phyloP scores from a whole-genome alignment of 2,329 filamentous ascomycete genomes.

The Mariannaea elegans region DNA sequence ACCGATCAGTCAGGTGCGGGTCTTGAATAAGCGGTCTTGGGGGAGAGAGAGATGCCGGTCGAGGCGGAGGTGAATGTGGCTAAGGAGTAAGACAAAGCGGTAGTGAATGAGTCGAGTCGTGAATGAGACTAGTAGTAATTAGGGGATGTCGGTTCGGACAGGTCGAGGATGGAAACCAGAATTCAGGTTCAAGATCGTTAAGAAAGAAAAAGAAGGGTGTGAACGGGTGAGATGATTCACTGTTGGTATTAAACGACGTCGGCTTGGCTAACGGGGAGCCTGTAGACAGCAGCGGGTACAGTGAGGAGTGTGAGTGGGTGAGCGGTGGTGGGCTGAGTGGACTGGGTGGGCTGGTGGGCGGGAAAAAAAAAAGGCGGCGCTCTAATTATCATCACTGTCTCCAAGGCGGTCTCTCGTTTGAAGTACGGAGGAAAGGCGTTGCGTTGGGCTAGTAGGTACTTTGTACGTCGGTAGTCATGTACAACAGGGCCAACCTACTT shows the following conservation, averaged over 20 bases:
- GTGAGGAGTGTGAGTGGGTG: conserved; percentile 33
- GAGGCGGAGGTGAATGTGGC: conserved; percentile 19
- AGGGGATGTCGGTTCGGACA: conserved; percentile 5
- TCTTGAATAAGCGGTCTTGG: conserved; percentile 37
- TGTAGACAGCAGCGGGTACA: conserved; percentile 29
- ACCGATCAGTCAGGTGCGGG: conserved; percentile 32
- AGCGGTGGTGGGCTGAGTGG: conserved; percentile 36
- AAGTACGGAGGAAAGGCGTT: neutral
- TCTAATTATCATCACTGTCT: conserved; percentile 22
- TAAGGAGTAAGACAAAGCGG: conserved; percentile 18
- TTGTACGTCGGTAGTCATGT: neutral
- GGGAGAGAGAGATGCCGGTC: conserved; percentile 28
- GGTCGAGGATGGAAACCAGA: conserved; percentile 26
- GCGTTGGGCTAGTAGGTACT: neutral
- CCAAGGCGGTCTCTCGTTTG: neutral
- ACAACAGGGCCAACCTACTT: neutral
- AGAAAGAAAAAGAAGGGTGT: conserved; percentile 16
- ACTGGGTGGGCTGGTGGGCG: conserved; percentile 31
- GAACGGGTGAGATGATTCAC: conserved; percentile 28
- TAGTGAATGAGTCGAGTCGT: conserved; percentile 20
- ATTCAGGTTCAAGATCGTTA: conserved; percentile 27
- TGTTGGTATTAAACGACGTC: conserved; percentile 38
- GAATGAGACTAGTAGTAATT: conserved; percentile 12
- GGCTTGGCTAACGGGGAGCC: conserved; percentile 30
- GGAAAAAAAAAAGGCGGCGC: conserved; percentile 32